Base-by-base conservation (phyloP, 2,329 filamentous ascomycete species). In the Pyrenophora graminea region DNA sequence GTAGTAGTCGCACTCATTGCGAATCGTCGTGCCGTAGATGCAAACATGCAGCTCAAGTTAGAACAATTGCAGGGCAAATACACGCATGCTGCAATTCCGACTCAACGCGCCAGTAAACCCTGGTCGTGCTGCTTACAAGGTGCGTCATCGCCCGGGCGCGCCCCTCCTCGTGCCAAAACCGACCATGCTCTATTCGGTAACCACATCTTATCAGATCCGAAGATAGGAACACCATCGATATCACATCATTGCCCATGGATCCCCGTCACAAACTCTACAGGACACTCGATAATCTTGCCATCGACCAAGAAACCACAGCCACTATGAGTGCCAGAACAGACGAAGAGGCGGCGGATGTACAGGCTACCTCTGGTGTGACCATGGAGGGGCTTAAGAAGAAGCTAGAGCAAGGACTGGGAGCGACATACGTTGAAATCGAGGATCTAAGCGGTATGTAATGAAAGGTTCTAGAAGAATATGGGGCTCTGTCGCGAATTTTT, bases 381-480 rank as follows among this genome's bases (percentile, higher is more conserved):
- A 86, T 91, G 53, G 85, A 85, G 32, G 82, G 80, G 41, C 80
- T 97, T 47, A 85, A 82, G 68, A 77, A 78, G 37, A 89, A 87
- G 53, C 81, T 97, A 62, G 82, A 80, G 32, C 79, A 87, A 63
- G 85, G 86, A 59, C 80, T 97, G 47, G 81, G 85, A 50, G 91
- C 91, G 18, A 80, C 82, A 23, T 84, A 95, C 76, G 91, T 96
- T 58, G 87, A 94, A 66, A 91, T 97, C 63, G 88, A 90, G 59
- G 93, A 97, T 76, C 85, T 96, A 80, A 96, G 91, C 59, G 93
- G 92, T 96, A 83, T 52, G 79, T 71, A 30, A 10, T 37, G n/a
- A n/a, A 8, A 15, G 43, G 32, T 18, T 39, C n/a, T 10, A 13
- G 2, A 9, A 30, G 27, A 30, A 30, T 2, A 4, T 4, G 10